Evolutionary conservation across 805 yeast species (phyloP).

Genomic region (Metschnikowia dekortorum): DNA sequence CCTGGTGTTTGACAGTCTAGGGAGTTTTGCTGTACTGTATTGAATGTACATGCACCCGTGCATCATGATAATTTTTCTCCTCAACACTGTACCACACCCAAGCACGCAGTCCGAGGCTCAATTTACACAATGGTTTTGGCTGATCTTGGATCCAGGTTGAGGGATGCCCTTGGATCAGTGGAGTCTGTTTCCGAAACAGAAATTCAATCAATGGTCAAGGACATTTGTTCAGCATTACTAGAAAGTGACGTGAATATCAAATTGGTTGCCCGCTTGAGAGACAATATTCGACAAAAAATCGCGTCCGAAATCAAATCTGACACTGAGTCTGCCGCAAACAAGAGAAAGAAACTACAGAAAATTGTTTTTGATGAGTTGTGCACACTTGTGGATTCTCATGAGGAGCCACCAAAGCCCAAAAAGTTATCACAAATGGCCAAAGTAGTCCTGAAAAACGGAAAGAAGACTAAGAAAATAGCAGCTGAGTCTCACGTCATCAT

Average conservation of each 20-base stretch:
- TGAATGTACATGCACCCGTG: background rate
- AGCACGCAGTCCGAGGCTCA: background rate
- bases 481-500: slow-evolving; percentile 61
- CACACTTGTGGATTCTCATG: slow-evolving; percentile 71
- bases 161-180: slow-evolving; percentile 40
- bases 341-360: slow-evolving; percentile 82
- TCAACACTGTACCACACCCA: background rate
- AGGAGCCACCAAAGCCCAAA: slow-evolving; percentile 71
- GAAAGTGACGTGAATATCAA: slow-evolving; percentile 93
- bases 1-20: background rate
- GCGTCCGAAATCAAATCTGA: slow-evolving; percentile 51
- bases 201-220: slow-evolving; percentile 62
- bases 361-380: slow-evolving; percentile 92
- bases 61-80: slow-evolving; percentile 3
- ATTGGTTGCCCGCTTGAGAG: slow-evolving; percentile 73
- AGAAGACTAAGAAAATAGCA: slow-evolving; percentile 18
- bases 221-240: slow-evolving; percentile 81
- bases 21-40: background rate
- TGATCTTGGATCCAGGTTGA: slow-evolving; percentile 40
- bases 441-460: slow-evolving; percentile 23
- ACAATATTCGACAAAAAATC: slow-evolving; percentile 47
- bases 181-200: slow-evolving; percentile 39
- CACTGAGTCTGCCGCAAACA: slow-evolving; percentile 48
- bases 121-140: slow-evolving; percentile 37
- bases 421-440: slow-evolving; percentile 48